These are phyloP conservation scores for Lasiodiplodia citricola DNA, from an alignment of 2,329 filamentous ascomycete species.

Conservation along the genomic window DNA sequence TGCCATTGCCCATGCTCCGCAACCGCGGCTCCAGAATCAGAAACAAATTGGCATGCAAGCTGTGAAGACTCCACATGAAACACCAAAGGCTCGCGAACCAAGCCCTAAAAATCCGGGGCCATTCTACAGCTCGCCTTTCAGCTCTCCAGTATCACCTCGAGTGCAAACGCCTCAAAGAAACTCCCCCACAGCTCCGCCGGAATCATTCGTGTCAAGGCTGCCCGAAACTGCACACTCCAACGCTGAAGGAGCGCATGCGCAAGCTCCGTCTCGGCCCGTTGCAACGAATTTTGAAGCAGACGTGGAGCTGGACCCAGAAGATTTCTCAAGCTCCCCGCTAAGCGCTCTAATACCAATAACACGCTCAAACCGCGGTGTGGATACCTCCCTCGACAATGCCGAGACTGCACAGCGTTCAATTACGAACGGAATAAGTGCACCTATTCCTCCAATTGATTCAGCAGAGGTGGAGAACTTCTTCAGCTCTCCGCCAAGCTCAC, in stretches of 20 bases:
- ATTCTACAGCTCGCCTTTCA: constrained; percentile 22
- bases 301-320: constrained; percentile 1
- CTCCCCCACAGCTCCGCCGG: background rate
- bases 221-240: background rate
- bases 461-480: background rate
- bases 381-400: background rate
- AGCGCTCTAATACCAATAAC: background rate
- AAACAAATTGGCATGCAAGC: background rate
- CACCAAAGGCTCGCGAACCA: background rate
- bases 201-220: background rate
- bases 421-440: background rate
- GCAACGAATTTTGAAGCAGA: background rate
- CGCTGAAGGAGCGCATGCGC: background rate
- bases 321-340: constrained; percentile 1
- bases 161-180: background rate
- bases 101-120: background rate
- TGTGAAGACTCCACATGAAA: background rate
- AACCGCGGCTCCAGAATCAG: background rate
- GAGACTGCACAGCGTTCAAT: background rate
- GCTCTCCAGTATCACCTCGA: background rate
- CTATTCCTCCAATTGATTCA: background rate
- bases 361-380: background rate
- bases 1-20: background rate
- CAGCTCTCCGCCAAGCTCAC: constrained; percentile 9
- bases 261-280: background rate